Evolutionary conservation across 1,284 basidiomycete genomes (phyloP), one percentile per base, ranked within the genome.

Genomic region (Sphagnurus paluster): DNA sequence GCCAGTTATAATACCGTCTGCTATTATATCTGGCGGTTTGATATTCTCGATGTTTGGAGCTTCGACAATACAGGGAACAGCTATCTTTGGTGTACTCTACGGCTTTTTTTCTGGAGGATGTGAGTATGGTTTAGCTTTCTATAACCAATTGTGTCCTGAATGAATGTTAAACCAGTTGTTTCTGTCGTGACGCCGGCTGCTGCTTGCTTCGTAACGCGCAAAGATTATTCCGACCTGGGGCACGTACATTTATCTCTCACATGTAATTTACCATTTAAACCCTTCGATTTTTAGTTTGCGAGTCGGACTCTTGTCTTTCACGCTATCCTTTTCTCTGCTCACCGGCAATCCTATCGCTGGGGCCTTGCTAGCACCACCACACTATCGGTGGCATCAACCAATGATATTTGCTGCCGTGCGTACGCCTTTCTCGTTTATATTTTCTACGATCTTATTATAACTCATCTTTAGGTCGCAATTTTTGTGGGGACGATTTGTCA

Each of bases 61-160:
- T 1, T 65, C 62, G 4, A 68, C 52, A 39, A 48, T 66, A 26
- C 59, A 54, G 2, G 74, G 72, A 7, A 62, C 72, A 7, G 57
- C 67, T 4, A 57, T 62, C 4, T 75, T 77, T 55, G 69, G 61
- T 6, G 57, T 75, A 23, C 63, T 74, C 42, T 77, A 74, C 51
- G 75, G 75, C 2, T 72, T 74, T 59, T 73, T 74, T 50, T 71
- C 72, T n/a, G 72, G 72, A 38, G 72, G 68, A 59, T 63, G 74
- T 74, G 52, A 53, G 68, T 46, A 6, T 5, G 20, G 13, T 33
- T 60, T 16, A 9, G 8, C 17, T 21, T 45, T 23, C 6, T 20
- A 28, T 28, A 28, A 30, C 32, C 30, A 19, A 26, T 6, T 16
- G 10, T 26, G 35, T 32, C 11, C 9, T 49, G 17, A 39, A 42